Evolutionary conservation across 139 green algal species (phyloP), one percentile per base, ranked within the genome.

Genomic region (Chlamydomonas sp.): DNA sequence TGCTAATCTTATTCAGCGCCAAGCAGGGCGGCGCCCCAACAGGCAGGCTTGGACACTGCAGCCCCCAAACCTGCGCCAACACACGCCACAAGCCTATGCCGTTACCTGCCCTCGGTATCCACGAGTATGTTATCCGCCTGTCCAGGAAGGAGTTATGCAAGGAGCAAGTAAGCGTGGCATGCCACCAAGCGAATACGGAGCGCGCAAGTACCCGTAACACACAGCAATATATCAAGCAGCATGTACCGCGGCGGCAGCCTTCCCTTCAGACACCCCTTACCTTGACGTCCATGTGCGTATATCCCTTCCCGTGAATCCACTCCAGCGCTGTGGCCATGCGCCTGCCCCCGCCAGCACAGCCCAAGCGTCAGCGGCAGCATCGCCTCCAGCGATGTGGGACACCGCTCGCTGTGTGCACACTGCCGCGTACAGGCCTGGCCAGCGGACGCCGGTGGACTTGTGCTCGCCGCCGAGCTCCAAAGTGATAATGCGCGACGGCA

Each of bases 281-380:
- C 81, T 86, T 79, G 57, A 86, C 71, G 61, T 86, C 81, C 81
- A 86, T 86, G 71, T 86, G 81, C 31, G 66, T 60, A 74, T 60
- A 79, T 69, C 81, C 81, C 62, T 77, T 76, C 60, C 18, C 15
- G 71, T 86, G 81, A 18, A 86, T 80, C 7, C 4, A 86, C 59
- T 86, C 64, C 59, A 86, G 60, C 59, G 81, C 81, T 59, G 62
- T 17, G 3, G 20, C 57, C 71, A 86, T 86, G 60, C 81, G 71
- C 71, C 61, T 5, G 15, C 10, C 81, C 20, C 59, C 49, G 69
- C 61, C 71, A 86, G 81, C 64, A 86, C 49, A 18, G 58, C 69
- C 14, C 5, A 2, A 14, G 60, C 31, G 69, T 15, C 69, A 66
- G 58, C 49, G 74, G 71, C 71, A 77, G 2, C 71, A 86, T 20